Base-by-base conservation (phyloP, 768 basidiomycete genomes). In the Tephrocybe sp. region DNA sequence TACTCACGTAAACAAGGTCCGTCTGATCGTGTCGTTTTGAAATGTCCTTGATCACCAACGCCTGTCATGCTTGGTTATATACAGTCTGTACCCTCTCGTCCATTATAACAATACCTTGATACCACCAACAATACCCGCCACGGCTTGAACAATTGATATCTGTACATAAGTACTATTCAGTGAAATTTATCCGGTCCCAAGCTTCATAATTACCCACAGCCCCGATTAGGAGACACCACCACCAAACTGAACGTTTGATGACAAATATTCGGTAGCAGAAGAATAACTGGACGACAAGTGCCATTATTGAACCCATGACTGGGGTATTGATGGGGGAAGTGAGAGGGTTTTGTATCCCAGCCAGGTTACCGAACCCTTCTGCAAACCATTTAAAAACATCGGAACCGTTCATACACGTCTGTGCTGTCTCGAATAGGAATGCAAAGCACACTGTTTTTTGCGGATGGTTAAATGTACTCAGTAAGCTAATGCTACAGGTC, bases 351-450 rank as follows among this genome's bases (percentile, higher is more conserved):
- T 32, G 25, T 18, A 53, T 27, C 31, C 26, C 15, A 5, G 5
- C 13, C 28, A 49, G 12, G 40, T 53, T 44, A 4, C 52, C 52
- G 47, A 30, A 53, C 9, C 52, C 52, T 12, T 22, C 38, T 3
- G 39, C 47, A 31, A 49, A 53, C 52, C 52, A 53, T 12, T 53
- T 30, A 32, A 42, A 53, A 9, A 44, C 47, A 36, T 53, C 52
- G 9, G 27, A 18, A 4, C 26, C 47, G n/a, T 34, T 48, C 30
- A 53, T 31, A 18, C 39, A 35, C 11, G 41, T 31, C 27, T 53
- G 52, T 15, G 49, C 28, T 5, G 32, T 48, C 25, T 53, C 52
- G 30, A 53, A 38, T 4, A 35, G 26, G 6, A 43, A 18, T 7
- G 42, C 13, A 11, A 31, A n/a, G 27, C 49, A 53, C 19, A 53